phyloP scores from a whole-genome alignment of 2,329 filamentous ascomycete species.

The Phoma herbarum region DNA sequence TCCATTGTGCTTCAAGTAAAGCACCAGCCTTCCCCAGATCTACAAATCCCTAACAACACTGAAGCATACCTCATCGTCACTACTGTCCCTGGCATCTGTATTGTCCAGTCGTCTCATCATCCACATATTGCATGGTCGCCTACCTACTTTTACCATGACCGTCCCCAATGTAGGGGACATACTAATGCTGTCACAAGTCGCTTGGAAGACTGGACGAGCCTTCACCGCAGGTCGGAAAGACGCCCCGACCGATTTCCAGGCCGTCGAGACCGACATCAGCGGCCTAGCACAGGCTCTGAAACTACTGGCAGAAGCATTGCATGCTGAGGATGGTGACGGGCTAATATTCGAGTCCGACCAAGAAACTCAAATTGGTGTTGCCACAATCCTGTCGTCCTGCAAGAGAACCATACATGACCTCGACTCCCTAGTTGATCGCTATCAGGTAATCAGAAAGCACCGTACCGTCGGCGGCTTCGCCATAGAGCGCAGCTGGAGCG shows the following conservation, averaged over 20 bases:
- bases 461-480: slow-evolving; percentile 52
- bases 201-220: slow-evolving; percentile 56
- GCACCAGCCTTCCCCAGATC: slow-evolving; percentile 32
- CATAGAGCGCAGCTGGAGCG: slow-evolving; percentile 56
- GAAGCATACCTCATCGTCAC: background rate
- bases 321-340: slow-evolving; percentile 45
- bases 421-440: slow-evolving; percentile 56
- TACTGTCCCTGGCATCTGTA: background rate
- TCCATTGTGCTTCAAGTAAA: slow-evolving; percentile 29
- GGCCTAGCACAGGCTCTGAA: slow-evolving; percentile 55
- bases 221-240: slow-evolving; percentile 54
- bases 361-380: slow-evolving; percentile 50
- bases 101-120: background rate
- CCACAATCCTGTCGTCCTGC: slow-evolving; percentile 52
- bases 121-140: slow-evolving; percentile 1
- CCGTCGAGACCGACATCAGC: slow-evolving; percentile 54
- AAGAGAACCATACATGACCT: slow-evolving; percentile 54
- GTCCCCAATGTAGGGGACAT: slow-evolving; percentile 55
- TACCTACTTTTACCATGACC: slow-evolving; percentile 32
- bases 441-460: slow-evolving; percentile 56
- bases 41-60: slow-evolving; percentile 1
- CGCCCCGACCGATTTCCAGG: slow-evolving; percentile 54
- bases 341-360: slow-evolving; percentile 44
- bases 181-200: slow-evolving; percentile 57
- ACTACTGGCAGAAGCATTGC: slow-evolving; percentile 57